Base-by-base conservation (phyloP, 2,329 filamentous ascomycete species). In the Fusarium ramigenum region DNA sequence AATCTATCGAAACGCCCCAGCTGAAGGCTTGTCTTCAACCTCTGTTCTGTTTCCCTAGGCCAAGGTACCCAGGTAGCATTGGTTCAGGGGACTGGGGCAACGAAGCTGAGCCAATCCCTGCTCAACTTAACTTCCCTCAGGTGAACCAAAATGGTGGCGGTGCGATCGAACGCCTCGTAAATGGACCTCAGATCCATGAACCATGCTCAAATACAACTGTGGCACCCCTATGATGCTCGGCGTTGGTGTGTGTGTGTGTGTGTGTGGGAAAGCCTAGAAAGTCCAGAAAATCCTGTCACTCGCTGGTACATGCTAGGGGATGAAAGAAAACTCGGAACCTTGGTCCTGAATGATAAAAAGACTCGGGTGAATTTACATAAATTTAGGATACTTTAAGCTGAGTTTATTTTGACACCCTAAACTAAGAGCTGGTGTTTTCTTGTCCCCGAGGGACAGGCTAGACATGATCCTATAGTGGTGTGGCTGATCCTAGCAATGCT, bases 101-200 rank as follows among this genome's bases (percentile, higher is more conserved):
- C 39, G 43, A 65, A 71, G 67, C 71, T 74, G 63, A 62, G 43
- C 52, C 68, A 74, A 74, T 66, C 72, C 71, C 59, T 69, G 71
- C 63, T 60, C 61, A 42, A 36, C 34, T 67, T 60, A 67, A 70
- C 52, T 69, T 61, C 68, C 72, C 68, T 74, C 72, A 74, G 72
- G 72, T 74, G 72, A 74, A 69, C 63, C 60, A 68, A 70, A 70
- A 56, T 58, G 61, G 72, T 74, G 72, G 72, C 71, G 71, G 72
- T 74, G 72, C 72, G 60, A 46, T 60, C 47, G 32, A 50, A 59
- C 67, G 63, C 57, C 49, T 40, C 44, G 32, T 60, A 65, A 66
- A 57, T 44, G 53, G 56, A 50, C 60, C 66, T 65, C 42, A 54
- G 28, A 70, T 50, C 66, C 66, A 70, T 66, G 66, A 49, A 60